Evolutionary conservation across 164 flowering plant species (phyloP).

Genomic region (Nelumbo lutea): DNA sequence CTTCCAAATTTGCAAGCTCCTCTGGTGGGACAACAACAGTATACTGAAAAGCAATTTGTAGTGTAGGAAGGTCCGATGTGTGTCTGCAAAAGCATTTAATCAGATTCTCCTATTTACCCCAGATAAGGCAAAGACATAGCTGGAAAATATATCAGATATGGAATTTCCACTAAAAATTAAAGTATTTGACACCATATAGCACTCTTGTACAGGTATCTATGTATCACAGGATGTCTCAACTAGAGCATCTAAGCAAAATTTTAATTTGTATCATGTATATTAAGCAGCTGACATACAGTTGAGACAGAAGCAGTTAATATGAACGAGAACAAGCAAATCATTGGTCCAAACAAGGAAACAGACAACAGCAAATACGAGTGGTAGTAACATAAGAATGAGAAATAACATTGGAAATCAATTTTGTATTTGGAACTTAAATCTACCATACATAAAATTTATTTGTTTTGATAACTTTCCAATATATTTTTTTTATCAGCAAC

Average conservation of each 20-base stretch:
- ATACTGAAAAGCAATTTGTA: slow-evolving; percentile 93
- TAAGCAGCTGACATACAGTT: background rate
- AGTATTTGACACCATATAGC: too few relatives aligned
- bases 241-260: background rate
- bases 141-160: too few relatives aligned
- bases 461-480: too few relatives aligned
- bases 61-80: slow-evolving; percentile 60
- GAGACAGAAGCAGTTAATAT: background rate
- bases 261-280: background rate
- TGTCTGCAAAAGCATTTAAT: slow-evolving; percentile 45
- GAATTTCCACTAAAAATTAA: too few relatives aligned
- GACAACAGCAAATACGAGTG: background rate
- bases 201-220: too few relatives aligned
- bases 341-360: background rate
- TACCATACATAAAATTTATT: background rate
- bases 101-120: background rate
- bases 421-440: background rate
- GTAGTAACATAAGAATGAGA: background rate
- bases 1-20: slow-evolving; percentile 40
- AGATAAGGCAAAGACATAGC: too few relatives aligned
- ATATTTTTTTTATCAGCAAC: too few relatives aligned
- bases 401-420: background rate
- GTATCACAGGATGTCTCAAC: background rate
- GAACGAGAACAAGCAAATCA: background rate
- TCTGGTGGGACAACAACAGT: slow-evolving; percentile 83